phyloP scores from a whole-genome alignment of 2,329 filamentous ascomycete species.

The Alternaria infectoria region DNA sequence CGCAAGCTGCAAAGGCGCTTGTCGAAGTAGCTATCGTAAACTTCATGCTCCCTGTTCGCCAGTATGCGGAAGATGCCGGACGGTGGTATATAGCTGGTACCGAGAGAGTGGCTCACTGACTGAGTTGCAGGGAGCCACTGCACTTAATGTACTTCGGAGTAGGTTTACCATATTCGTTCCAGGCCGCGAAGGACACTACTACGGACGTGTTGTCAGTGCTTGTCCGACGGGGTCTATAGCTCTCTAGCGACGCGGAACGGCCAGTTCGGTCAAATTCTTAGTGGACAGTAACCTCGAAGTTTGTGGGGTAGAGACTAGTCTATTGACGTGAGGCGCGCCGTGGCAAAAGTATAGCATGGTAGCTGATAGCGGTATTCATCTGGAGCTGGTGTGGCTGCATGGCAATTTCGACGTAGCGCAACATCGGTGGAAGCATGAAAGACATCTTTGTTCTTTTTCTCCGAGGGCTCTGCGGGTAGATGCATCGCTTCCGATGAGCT shows the following conservation, averaged over 20 bases:
- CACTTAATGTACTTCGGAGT: slow-evolving; percentile 4
- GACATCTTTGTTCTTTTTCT: neutral
- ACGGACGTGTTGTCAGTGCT: neutral
- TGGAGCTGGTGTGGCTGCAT: neutral
- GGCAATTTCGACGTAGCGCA: neutral
- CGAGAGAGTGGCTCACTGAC: slow-evolving; percentile 2
- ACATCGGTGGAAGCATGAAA: neutral
- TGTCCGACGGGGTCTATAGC: neutral
- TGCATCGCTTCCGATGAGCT: neutral
- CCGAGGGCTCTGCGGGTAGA: neutral
- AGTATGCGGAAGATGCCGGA: neutral
- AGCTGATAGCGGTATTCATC: neutral
- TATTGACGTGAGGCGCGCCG: neutral
- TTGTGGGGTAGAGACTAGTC: slow-evolving; percentile 4
- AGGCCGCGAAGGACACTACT: neutral
- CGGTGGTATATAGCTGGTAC: neutral
- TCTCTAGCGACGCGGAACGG: neutral
- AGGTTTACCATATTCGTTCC: neutral
- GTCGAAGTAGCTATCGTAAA: slow-evolving; percentile 4
- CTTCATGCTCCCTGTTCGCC: slow-evolving; percentile 12
- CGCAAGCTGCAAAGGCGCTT: slow-evolving; percentile 1
- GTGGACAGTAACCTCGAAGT: slow-evolving; percentile 2
- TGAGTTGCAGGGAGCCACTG: slow-evolving; percentile 7
- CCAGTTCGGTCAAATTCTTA: neutral
- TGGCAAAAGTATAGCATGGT: neutral